Conservation (phyloP, 1,139 yeast species). For the Petasospora rhodanensis region DNA sequence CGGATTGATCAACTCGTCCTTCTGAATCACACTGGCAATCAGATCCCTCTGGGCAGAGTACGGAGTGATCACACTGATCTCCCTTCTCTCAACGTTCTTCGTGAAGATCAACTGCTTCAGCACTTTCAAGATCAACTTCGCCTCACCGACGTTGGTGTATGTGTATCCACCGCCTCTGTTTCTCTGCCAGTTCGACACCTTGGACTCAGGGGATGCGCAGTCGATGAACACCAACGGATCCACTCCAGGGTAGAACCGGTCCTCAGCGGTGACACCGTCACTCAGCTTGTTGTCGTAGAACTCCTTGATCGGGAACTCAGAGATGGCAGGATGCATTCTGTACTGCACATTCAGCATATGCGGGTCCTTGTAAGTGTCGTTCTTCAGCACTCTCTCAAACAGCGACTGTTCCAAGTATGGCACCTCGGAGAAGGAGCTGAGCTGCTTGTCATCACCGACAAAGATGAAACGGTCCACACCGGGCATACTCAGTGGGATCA, state of each 20-base stretch:
- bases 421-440: constrained; percentile 60
- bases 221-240: constrained; percentile 24
- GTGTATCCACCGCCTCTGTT: constrained; percentile 41
- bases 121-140: constrained; percentile 40
- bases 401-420: constrained; percentile 55
- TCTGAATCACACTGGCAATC: constrained; percentile 45
- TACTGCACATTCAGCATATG: constrained; percentile 71
- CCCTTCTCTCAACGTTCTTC: constrained; percentile 43
- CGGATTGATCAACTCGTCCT: constrained; percentile 55
- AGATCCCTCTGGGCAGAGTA: constrained; percentile 70
- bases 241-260: constrained; percentile 34
- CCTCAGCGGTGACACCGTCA: constrained; percentile 24
- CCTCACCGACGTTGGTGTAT: constrained; percentile 51
- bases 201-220: constrained; percentile 41
- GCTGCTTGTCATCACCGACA: constrained; percentile 68
- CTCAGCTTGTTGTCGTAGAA: constrained; percentile 27
- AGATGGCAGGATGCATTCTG: constrained; percentile 64
- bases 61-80: constrained; percentile 67
- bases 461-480: constrained; percentile 64
- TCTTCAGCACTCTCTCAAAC: constrained; percentile 53
- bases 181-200: constrained; percentile 42
- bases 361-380: constrained; percentile 53
- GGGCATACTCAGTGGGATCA: constrained; percentile 65
- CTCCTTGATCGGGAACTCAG: constrained; percentile 50
- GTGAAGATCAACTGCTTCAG: constrained; percentile 48